These are phyloP conservation scores for Chlorella vulgaris DNA, from an alignment of 139 green algal genomes.

Conservation along the genomic window DNA sequence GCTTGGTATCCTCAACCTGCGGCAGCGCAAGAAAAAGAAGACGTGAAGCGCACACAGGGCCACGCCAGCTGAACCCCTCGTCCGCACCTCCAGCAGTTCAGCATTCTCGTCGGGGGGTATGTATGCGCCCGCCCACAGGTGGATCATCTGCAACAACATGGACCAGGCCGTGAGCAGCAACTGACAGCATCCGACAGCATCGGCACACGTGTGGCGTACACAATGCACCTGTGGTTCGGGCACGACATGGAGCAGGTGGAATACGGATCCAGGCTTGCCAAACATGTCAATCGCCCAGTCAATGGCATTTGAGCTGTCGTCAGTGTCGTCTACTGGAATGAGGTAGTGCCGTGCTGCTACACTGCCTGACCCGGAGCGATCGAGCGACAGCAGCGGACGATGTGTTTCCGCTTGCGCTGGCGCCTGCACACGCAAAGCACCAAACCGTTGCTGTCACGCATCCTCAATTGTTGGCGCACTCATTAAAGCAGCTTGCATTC, in stretches of 20 bases:
- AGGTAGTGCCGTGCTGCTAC: background rate
- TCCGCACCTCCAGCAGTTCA: conserved; percentile 31
- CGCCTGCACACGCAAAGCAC: background rate
- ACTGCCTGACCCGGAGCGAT: background rate
- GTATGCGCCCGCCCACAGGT: conserved; percentile 43
- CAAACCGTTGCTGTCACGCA: background rate
- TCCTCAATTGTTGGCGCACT: background rate
- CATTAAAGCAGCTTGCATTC: background rate
- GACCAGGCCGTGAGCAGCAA: background rate
- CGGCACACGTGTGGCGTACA: background rate
- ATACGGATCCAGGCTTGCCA: background rate
- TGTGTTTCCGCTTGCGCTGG: conserved; percentile 3
- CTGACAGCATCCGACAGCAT: background rate
- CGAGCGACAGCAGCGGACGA: conserved; percentile 3
- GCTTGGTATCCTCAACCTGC: conserved; percentile 45
- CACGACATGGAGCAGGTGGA: conserved; percentile 49
- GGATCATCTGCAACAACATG: conserved; percentile 35
- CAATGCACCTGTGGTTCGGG: conserved; percentile 15
- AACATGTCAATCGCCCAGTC: conserved; percentile 26
- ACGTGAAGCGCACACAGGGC: no score
- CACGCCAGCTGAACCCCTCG: no score
- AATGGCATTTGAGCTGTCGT: conserved; percentile 30
- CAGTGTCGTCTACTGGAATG: conserved; percentile 12
- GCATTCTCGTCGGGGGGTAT: conserved; percentile 40
- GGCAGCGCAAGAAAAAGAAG: no score